Conservation (phyloP, 2,329 filamentous ascomycete genomes). For the Colletotrichum sp. region DNA sequence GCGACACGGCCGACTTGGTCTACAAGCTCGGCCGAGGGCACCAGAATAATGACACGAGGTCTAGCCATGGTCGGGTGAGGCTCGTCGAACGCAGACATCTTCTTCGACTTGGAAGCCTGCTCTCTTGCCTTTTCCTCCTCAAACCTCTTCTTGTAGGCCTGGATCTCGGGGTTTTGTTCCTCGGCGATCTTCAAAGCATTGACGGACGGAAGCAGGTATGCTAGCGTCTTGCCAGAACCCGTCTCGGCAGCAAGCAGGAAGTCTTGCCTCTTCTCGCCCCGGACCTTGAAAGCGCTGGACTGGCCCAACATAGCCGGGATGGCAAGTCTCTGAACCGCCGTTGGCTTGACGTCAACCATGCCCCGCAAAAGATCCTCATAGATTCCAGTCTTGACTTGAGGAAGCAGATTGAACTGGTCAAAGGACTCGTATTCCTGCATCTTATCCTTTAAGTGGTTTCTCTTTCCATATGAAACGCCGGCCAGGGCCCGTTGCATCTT, state of each 20-base stretch:
- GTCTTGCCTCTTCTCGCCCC: slow-evolving; percentile 43
- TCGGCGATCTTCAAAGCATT: slow-evolving; percentile 85
- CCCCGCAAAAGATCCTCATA: slow-evolving; percentile 75
- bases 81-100: slow-evolving; percentile 67
- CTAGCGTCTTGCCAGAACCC: slow-evolving; percentile 94
- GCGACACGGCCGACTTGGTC: slow-evolving; percentile 82
- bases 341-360: slow-evolving; percentile 79
- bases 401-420: slow-evolving; percentile 78
- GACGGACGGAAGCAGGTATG: slow-evolving; percentile 85
- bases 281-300: slow-evolving; percentile 40
- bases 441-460: slow-evolving; percentile 54
- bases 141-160: slow-evolving; percentile 60
- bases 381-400: slow-evolving; percentile 74
- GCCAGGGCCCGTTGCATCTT: slow-evolving; percentile 90
- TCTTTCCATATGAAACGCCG: slow-evolving; percentile 76
- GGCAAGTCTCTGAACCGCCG: slow-evolving; percentile 86
- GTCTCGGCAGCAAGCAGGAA: slow-evolving; percentile 95
- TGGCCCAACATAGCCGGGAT: slow-evolving; percentile 80
- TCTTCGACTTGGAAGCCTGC: slow-evolving; percentile 56
- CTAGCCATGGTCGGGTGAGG: slow-evolving; percentile 77
- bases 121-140: slow-evolving; percentile 64
- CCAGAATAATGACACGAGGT: slow-evolving; percentile 83
- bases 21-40: slow-evolving; percentile 92
- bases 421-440: slow-evolving; percentile 79
- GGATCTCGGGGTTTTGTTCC: slow-evolving; percentile 60